Percentiles rank a stretch among this genome's conserved stretches.
Evolutionary conservation across 345 rosid species (phyloP).

Genomic region (Pugionium cornutum): DNA sequence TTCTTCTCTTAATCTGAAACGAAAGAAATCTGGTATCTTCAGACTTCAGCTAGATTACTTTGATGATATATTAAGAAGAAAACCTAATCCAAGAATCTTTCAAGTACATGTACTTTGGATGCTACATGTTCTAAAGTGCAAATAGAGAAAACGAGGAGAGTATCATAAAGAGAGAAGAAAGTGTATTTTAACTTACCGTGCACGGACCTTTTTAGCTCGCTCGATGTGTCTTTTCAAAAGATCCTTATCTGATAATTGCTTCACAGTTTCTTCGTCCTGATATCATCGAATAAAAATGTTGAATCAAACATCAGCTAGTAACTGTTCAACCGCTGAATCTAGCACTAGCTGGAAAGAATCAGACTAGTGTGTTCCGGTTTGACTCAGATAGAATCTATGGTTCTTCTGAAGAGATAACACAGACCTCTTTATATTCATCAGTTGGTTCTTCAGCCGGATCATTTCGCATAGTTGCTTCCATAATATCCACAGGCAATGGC

Average conservation of each 20-base stretch:
- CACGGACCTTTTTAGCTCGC: constrained; percentile 75
- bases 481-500: constrained; percentile 59
- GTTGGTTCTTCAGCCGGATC: constrained; percentile 46
- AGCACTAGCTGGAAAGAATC: background rate
- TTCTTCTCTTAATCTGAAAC: constrained; percentile 64
- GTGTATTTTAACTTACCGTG: constrained; percentile 47
- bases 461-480: constrained; percentile 42
- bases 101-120: background rate
- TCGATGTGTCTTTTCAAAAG: constrained; percentile 66
- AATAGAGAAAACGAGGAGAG: background rate
- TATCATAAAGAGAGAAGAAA: background rate
- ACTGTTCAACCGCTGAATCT: constrained; percentile 4
- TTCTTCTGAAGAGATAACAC: constrained; percentile 29
- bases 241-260: constrained; percentile 58
- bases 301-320: constrained; percentile 14
- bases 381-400: background rate
- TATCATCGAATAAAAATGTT: constrained; percentile 25
- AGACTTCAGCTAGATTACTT: background rate
- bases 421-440: constrained; percentile 57
- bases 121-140: constrained; percentile 3
- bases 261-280: constrained; percentile 62
- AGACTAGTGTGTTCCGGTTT: background rate
- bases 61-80: background rate
- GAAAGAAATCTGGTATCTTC: background rate
- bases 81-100: background rate